phyloP scores from a whole-genome alignment of 2,329 filamentous ascomycete genomes.

The Tympanopsis confertula region DNA sequence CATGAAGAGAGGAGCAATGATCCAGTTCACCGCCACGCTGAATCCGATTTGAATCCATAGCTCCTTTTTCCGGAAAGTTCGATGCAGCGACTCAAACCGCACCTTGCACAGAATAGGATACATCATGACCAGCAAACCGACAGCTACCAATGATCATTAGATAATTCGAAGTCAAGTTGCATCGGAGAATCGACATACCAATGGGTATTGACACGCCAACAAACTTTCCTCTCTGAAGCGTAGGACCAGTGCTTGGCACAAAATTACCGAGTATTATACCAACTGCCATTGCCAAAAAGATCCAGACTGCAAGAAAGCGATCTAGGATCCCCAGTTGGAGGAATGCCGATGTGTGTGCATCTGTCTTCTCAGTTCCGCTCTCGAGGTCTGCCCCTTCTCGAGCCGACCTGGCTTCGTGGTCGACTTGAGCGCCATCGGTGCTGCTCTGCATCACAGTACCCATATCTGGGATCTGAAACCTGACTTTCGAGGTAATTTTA shows the following conservation, averaged over 20 bases:
- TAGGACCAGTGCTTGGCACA: constrained; percentile 45
- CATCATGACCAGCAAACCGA: constrained; percentile 54
- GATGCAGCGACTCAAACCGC: constrained; percentile 43
- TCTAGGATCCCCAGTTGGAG: constrained; percentile 47
- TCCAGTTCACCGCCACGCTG: constrained; percentile 47
- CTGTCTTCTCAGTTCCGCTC: too few species aligned
- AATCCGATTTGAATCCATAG: constrained; percentile 48
- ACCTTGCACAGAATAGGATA: constrained; percentile 55
- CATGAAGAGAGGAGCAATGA: constrained; percentile 49
- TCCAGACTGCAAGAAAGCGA: constrained; percentile 59
- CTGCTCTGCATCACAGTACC: too few species aligned
- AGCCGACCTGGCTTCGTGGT: neutral
- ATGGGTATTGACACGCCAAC: constrained; percentile 59
- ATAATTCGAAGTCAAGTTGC: neutral
- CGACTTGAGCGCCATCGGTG: neutral
- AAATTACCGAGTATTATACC: constrained; percentile 71
- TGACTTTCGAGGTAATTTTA: too few species aligned
- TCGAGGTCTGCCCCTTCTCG: too few species aligned
- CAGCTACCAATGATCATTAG: constrained; percentile 19
- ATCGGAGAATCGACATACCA: constrained; percentile 25
- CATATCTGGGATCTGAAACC: constrained; percentile 4
- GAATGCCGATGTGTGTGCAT: constrained; percentile 32
- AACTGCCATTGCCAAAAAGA: constrained; percentile 65
- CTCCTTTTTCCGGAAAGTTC: constrained; percentile 27
- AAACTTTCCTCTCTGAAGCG: constrained; percentile 60